Base-by-base conservation (phyloP, 208 protist species). In the Trypanosoma vivax region DNA sequence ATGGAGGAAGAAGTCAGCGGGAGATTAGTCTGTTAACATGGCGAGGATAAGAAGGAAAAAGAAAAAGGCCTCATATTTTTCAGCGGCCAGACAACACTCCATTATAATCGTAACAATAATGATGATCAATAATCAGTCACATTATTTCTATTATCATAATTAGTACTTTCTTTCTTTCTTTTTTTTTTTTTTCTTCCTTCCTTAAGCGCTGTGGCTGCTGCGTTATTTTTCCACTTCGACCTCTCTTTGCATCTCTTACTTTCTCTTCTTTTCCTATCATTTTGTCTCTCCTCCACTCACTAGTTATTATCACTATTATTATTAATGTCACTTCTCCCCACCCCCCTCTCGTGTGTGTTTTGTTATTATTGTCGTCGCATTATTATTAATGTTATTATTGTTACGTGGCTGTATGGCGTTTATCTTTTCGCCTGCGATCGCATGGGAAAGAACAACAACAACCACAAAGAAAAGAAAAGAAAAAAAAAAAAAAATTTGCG, bases 111-210 rank as follows among this genome's bases (percentile, higher is more conserved):
- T n/a, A n/a, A n/a, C n/a, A n/a, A n/a, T n/a, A n/a, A n/a, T n/a
- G n/a, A n/a, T n/a, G n/a, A n/a, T n/a, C n/a, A n/a, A n/a, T n/a
- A n/a, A n/a, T n/a, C n/a, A n/a, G n/a, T n/a, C n/a, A n/a, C n/a
- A n/a, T n/a, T n/a, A n/a, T n/a, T 37, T 37, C 33, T 37, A 37
- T n/a, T 37, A 37, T n/a, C 14, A 37, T 37, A 37, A 9, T n/a
- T 37, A 14, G 14, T 14, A 37, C 33, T 30, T 48, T 48, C 19
- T 4, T 48, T 48, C 23, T 29, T 10, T 48, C 29, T 48, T 29
- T 29, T 9, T 10, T 48, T 48, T 29, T 48, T 4, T 48, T 48
- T 27, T 48, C 9, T 29, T 29, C 19, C 42, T 48, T 48, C 24
- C 10, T 37, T 37, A 14, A n/a, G 9, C 9, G 9, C 14, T n/a